These are phyloP conservation scores for Lentinula guzmanii DNA, from an alignment of 768 basidiomycete genomes.

Conservation along the genomic window DNA sequence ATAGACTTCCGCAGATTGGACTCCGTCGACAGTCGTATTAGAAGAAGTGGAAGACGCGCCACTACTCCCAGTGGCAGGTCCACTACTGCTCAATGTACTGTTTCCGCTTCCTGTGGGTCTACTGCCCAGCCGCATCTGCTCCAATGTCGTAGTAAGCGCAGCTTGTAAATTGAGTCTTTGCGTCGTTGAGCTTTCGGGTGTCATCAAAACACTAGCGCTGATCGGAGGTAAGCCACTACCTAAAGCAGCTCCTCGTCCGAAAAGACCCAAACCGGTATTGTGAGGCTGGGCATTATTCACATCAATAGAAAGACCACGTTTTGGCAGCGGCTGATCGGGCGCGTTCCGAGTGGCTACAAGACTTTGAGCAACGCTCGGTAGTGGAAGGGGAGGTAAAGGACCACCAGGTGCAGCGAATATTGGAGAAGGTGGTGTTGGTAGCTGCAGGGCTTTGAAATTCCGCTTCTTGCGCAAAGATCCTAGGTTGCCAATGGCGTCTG, in stretches of 20 bases:
- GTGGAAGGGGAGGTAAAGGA: neutral
- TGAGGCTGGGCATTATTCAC: conserved; percentile 1
- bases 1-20: neutral
- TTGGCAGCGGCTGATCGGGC: neutral
- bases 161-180: conserved; percentile 72
- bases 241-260: neutral
- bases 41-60: neutral
- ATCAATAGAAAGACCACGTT: neutral
- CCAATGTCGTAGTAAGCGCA: conserved; percentile 78
- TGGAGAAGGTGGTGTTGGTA: neutral
- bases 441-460: conserved; percentile 4
- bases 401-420: neutral
- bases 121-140: conserved; percentile 45
- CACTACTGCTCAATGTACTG: conserved; percentile 5
- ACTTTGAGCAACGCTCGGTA: neutral
- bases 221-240: conserved; percentile 1
- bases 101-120: conserved; percentile 48
- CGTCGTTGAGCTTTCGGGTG: conserved; percentile 44
- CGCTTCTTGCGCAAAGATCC: conserved; percentile 2
- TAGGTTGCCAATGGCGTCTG: neutral
- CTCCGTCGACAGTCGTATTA: neutral
- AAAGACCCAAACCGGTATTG: neutral
- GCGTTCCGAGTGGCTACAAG: neutral
- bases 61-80: neutral
- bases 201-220: conserved; percentile 39